phyloP scores from a whole-genome alignment of 176 grass and related monocot genomes.

The Rhynchospora breviuscula region DNA sequence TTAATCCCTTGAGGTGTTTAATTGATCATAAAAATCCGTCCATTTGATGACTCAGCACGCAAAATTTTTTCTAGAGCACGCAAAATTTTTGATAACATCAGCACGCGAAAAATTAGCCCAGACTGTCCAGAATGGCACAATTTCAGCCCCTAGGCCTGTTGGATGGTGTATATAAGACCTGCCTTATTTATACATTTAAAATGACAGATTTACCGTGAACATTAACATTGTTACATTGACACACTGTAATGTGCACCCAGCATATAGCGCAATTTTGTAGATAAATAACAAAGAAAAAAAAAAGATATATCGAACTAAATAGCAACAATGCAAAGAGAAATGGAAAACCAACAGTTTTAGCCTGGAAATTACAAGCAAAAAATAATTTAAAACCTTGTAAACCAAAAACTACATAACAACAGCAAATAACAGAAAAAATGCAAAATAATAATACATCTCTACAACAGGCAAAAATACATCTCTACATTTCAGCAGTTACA shows the following conservation, averaged over 20 bases:
- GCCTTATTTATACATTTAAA: too few species aligned
- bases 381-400: not conserved
- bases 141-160: too few species aligned
- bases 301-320: not conserved
- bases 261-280: not conserved
- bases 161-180: too few species aligned
- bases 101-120: too few species aligned
- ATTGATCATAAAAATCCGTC: too few species aligned
- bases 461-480: constrained; percentile 11
- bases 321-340: not conserved
- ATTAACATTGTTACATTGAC: not conserved
- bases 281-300: constrained; percentile 5
- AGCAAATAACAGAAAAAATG: not conserved
- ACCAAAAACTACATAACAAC: not conserved
- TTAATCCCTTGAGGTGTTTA: too few species aligned
- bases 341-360: not conserved
- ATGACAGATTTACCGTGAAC: not conserved
- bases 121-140: too few species aligned
- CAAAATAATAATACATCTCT: not conserved
- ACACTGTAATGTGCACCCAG: not conserved
- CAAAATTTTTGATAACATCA: too few species aligned
- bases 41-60: too few species aligned
- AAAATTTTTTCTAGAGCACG: too few species aligned
- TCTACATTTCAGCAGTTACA: not conserved
- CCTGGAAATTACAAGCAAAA: not conserved